phyloP scores from a whole-genome alignment of 257 asterid genomes.

The Craterostigma plantagineum region DNA sequence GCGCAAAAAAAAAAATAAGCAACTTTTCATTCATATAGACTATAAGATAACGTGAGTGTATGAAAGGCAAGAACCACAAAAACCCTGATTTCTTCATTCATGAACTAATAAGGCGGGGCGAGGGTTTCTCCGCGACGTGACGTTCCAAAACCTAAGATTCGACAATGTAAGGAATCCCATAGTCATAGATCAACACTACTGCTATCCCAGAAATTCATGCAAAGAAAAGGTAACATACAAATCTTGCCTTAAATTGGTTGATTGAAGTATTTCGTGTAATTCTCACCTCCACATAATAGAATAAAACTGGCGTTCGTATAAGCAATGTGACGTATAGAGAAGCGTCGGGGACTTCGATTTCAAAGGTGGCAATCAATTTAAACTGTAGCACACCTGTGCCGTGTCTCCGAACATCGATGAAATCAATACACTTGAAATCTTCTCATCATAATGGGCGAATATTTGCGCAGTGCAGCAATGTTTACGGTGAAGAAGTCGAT shows the following conservation, averaged over 20 bases:
- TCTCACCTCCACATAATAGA: conserved; percentile 8
- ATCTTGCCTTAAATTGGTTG: neutral
- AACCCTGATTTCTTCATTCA: neutral
- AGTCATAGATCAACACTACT: conserved; percentile 46
- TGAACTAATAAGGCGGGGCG: conserved; percentile 19
- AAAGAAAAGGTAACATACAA: conserved; percentile 17
- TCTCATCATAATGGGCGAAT: conserved; percentile 12
- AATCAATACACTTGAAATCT: conserved; percentile 14
- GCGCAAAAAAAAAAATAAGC: neutral
- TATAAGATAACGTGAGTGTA: neutral
- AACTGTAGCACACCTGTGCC: conserved; percentile 37
- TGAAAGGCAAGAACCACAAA: neutral
- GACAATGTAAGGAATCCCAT: conserved; percentile 33
- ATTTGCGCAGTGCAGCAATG: conserved; percentile 23
- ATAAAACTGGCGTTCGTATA: conserved; percentile 36
- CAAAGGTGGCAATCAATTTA: conserved; percentile 26
- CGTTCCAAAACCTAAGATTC: conserved; percentile 27
- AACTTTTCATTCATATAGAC: neutral
- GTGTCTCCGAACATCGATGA: conserved; percentile 24
- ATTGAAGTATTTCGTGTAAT: neutral
- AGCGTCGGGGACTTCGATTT: conserved; percentile 35
- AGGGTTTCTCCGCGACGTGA: conserved; percentile 28
- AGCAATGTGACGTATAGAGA: conserved; percentile 23
- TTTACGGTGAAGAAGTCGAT: conserved; percentile 23
- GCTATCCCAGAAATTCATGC: conserved; percentile 22